Conservation (phyloP, 306 rosid genomes). For the Myrica gale region DNA sequence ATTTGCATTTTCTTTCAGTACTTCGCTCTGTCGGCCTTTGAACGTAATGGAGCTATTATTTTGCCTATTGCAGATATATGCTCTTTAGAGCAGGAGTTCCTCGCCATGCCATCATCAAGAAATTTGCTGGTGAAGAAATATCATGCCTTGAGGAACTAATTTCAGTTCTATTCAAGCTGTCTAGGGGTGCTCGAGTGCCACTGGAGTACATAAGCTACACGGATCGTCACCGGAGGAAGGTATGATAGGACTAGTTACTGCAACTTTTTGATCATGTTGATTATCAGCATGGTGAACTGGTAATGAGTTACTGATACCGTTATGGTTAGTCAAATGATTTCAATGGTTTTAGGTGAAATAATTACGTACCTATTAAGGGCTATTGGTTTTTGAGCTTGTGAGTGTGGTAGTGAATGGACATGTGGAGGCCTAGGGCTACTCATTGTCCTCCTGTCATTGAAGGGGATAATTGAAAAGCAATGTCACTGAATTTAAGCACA, state of each 20-base stretch:
- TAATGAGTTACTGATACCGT: not conserved
- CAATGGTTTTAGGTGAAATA: not conserved
- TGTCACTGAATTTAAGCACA: not conserved
- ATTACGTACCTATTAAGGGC: not conserved
- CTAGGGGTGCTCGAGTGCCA: conserved; percentile 87
- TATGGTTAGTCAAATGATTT: not conserved
- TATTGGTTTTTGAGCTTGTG: not conserved
- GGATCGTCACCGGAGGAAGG: conserved; percentile 96
- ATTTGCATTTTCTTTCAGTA: conserved; percentile 14
- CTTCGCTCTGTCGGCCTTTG: conserved; percentile 13
- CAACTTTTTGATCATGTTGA: not conserved
- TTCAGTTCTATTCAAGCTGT: conserved; percentile 64
- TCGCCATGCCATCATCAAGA: conserved; percentile 90
- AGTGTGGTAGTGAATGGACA: not conserved
- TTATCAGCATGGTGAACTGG: conserved; percentile 19
- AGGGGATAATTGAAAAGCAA: not conserved
- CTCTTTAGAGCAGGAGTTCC: conserved; percentile 91
- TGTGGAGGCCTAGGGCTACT: not conserved
- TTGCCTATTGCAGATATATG: conserved; percentile 68
- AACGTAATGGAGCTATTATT: conserved; percentile 18
- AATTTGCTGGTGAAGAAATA: conserved; percentile 91
- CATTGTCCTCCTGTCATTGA: not conserved
- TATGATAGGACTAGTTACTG: conserved; percentile 32
- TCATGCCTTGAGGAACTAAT: conserved; percentile 66
- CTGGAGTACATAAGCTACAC: conserved; percentile 71